Evolutionary conservation across 306 rosid species (phyloP), one percentile per base, ranked within the genome.

Genomic region (Cajanus cajan): DNA sequence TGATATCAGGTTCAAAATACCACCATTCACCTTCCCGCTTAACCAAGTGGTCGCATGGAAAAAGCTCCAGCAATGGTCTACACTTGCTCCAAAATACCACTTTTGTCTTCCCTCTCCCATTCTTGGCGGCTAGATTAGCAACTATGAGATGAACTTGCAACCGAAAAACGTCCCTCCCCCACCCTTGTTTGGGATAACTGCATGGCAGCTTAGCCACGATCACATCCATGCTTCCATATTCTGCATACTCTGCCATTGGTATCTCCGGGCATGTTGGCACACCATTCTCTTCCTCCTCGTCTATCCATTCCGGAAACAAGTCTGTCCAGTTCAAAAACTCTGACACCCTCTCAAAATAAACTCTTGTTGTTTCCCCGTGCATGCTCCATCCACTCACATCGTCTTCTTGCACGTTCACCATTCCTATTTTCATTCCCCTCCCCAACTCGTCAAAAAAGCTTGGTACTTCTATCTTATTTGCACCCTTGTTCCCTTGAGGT

Each of bases 261-360:
- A 93, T 74, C 83, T 88, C 94, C 1, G 98, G 98, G 44, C 98
- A 93, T 0, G 88, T 25, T 6, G 94, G 86, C 5, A 90, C 96
- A 0, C 88, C 93, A 9, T 73, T 83, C 59, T 90, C 94, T 83
- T 93, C 98, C 63, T 93, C 98, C 78, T 93, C 96, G 33, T 93
- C 98, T 62, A 93, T 85, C 94, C 96, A 93, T 78, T 93, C 98
- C 0, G 96, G 98, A 72, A 89, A 93, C 74, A 93, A 73, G 34
- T 93, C 89, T 0, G 91, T 86, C 98, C 98, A 93, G 41, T 93
- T 87, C 74, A 93, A 87, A 36, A 62, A 52, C 50, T 84, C 73
- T 0, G 98, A 88, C 9, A 87, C 94, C 67, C 39, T 83, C 59
- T 89, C 87, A 22, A 91, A 90, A n/a, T 15, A 18, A 52, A 93